These are phyloP conservation scores for Microdochium paspali DNA, from an alignment of 2,329 filamentous ascomycete genomes.

Conservation along the genomic window DNA sequence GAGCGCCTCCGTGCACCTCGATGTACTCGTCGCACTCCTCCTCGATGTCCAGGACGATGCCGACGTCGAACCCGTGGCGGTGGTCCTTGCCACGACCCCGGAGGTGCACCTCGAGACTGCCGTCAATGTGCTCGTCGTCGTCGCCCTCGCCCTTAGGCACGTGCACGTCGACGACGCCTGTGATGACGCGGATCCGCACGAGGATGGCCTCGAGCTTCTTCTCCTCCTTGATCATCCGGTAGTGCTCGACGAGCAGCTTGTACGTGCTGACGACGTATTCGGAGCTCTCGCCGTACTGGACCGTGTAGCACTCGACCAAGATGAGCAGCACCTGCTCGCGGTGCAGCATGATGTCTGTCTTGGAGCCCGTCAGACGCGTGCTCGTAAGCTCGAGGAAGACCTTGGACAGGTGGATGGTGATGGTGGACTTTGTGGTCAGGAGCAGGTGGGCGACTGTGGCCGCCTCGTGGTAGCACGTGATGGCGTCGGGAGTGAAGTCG, in stretches of 20 bases:
- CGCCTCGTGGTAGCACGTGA: conserved; percentile 7
- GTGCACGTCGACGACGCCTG: conserved; percentile 3
- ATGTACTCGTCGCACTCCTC: conserved; percentile 27
- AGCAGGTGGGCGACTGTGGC: conserved; percentile 3
- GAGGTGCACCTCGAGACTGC: conserved; percentile 18
- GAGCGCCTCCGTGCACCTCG: conserved; percentile 23
- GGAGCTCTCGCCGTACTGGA: conserved; percentile 7
- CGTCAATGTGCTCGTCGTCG: conserved; percentile 6
- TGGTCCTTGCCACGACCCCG: conserved; percentile 11
- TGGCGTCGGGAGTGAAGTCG: conserved; percentile 1
- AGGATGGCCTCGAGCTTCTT: conserved; percentile 5
- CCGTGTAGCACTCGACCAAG: conserved; percentile 8
- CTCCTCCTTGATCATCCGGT: conserved; percentile 4
- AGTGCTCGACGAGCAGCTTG: conserved; percentile 5
- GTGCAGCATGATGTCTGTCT: conserved; percentile 15
- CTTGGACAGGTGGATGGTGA: conserved; percentile 8
- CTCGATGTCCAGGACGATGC: conserved; percentile 19
- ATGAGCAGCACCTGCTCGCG: conserved; percentile 3
- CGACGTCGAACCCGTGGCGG: conserved; percentile 10
- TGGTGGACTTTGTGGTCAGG: conserved; percentile 1
- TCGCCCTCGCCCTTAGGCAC: no score
- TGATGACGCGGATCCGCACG: conserved; percentile 9
- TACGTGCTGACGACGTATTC: conserved; percentile 5
- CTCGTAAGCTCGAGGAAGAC: conserved; percentile 7
- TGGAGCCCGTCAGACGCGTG: conserved; percentile 1